Evolutionary conservation across 441 rosid species (phyloP), one percentile per base, ranked within the genome.

Genomic region (Melastoma candidum): DNA sequence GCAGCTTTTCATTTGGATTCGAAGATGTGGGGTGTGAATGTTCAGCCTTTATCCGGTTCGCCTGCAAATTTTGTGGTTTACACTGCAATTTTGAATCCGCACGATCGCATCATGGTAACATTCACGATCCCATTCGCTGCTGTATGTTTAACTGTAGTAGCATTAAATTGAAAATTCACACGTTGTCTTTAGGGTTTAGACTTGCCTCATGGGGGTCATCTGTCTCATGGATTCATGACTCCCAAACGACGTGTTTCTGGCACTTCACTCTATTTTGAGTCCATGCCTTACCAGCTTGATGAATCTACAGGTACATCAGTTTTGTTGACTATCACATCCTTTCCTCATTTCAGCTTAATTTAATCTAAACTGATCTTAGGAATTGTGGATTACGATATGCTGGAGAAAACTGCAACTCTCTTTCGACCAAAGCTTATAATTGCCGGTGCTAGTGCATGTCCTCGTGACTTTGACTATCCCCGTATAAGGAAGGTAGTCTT

Each of bases 151-250:
- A 13, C 47, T 25, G 41, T 58, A 44, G 43, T 29, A 57, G 12
- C 32, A 25, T 10, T 24, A 26, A 27, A 45, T 56, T 10, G 36
- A 11, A 51, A 47, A 27, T 58, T 54, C 48, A 24, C 52, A 36
- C 47, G 39, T 59, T 60, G 54, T 46, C 32, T 14, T 26, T 52
- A 83, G 93, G 96, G 96, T 51, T 71, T 90, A 84, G 96, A 87
- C 69, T 80, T 90, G 53, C 87, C 96, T 64, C 96, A 90, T 51
- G 98, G 95, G 2, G 96, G 96, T 25, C 96, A 90, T 66, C 61
- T 90, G 71, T 87, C 98, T 60, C 96, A 87, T 73, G 98, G 98
- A n/a, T 90, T 87, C 70, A 85, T 87, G 98, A 87, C 98, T 47
- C 77, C 93, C 46, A 87, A 83, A 75, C 77, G 95, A 47, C 77